Conservation (phyloP, 2,329 filamentous ascomycete species). For the Aspergillus flavus region DNA sequence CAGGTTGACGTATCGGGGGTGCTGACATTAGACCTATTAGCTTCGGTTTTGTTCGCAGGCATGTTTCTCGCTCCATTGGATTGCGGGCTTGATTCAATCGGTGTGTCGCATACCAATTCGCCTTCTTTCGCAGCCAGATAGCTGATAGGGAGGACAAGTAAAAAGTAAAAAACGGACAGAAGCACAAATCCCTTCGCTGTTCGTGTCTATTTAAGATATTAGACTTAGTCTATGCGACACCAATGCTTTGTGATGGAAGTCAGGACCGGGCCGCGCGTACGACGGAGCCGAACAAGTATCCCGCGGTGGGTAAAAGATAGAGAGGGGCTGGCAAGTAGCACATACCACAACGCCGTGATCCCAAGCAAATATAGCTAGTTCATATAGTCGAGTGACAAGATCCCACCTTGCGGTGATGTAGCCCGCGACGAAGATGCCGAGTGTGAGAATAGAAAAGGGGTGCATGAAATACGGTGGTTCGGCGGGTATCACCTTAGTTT, state of each 20-base stretch:
- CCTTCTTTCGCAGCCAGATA: slow-evolving; percentile 80
- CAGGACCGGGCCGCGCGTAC: not conserved
- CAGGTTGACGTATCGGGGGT: slow-evolving; percentile 74
- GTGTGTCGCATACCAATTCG: slow-evolving; percentile 65
- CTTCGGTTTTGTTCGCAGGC: not conserved
- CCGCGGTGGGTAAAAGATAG: slow-evolving; percentile 8
- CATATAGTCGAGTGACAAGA: slow-evolving; percentile 93
- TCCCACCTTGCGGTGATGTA: slow-evolving; percentile 99
- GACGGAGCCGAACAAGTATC: slow-evolving; percentile 3
- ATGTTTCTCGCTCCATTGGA: slow-evolving; percentile 3
- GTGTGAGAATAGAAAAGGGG: slow-evolving; percentile 93
- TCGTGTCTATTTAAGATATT: slow-evolving; percentile 64
- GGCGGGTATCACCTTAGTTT: slow-evolving; percentile 26
- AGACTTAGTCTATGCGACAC: slow-evolving; percentile 12
- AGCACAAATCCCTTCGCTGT: slow-evolving; percentile 82
- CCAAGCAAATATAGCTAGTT: slow-evolving; percentile 96
- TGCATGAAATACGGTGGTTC: slow-evolving; percentile 68
- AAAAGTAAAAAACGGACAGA: slow-evolving; percentile 80
- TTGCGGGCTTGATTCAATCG: slow-evolving; percentile 8
- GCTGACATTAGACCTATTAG: slow-evolving; percentile 54
- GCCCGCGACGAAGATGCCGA: slow-evolving; percentile 98
- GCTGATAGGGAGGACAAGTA: slow-evolving; percentile 81
- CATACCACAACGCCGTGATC: slow-evolving; percentile 95
- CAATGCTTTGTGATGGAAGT: not conserved
- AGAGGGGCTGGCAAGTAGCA: slow-evolving; percentile 22